phyloP scores from a whole-genome alignment of 192 early-diverging fungal genomes.

The Gaertneriomyces semiglobifer region DNA sequence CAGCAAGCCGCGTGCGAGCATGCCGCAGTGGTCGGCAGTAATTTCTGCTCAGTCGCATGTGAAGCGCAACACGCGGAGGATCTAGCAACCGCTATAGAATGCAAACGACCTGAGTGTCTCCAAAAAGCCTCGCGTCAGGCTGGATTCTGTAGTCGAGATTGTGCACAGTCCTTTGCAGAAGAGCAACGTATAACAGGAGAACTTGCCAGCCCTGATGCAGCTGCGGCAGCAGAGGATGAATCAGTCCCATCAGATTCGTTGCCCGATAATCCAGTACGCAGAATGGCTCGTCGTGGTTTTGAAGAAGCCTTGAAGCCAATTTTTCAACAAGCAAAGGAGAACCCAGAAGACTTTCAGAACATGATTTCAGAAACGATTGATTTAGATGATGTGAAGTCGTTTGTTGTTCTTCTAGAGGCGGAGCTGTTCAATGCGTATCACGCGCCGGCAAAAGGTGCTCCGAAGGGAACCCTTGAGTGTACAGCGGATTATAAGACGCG shows the following conservation, averaged over 20 bases:
- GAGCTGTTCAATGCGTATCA: slow-evolving; percentile 36
- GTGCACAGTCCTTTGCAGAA: neutral
- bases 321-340: slow-evolving; percentile 15
- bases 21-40: too few relatives aligned
- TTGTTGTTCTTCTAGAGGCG: slow-evolving; percentile 35
- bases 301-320: slow-evolving; percentile 27
- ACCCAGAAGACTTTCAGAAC: slow-evolving; percentile 4
- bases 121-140: neutral
- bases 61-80: too few relatives aligned
- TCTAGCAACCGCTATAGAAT: too few relatives aligned
- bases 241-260: slow-evolving; percentile 17
- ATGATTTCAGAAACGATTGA: slow-evolving; percentile 14
- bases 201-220: neutral
- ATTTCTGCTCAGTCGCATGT: too few relatives aligned
- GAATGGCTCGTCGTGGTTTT: slow-evolving; percentile 30
- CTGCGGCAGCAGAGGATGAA: neutral
- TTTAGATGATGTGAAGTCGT: slow-evolving; percentile 23
- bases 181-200: neutral
- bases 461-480: slow-evolving; percentile 3
- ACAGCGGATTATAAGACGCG: slow-evolving; percentile 39
- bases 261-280: slow-evolving; percentile 29
- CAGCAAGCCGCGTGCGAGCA: too few relatives aligned
- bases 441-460: neutral
- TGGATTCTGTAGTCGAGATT: neutral
- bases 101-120: too few relatives aligned